Conservation (phyloP, 306 rosid species). For the Leucaena leucocephala region DNA sequence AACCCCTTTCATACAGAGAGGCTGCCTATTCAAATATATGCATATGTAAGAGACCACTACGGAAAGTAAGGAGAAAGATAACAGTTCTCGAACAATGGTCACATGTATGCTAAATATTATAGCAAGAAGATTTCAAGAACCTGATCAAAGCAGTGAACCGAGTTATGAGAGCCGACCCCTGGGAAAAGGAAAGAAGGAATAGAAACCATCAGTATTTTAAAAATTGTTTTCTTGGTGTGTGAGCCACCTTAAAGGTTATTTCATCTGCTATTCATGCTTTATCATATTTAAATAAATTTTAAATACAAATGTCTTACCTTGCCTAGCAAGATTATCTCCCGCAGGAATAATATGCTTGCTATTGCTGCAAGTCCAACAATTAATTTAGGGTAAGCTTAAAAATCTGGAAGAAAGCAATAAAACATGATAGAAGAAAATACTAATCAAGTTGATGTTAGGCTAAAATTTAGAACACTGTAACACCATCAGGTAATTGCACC, state of each 20-base stretch:
- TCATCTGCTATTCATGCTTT: neutral
- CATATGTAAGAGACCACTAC: slow-evolving; percentile 1
- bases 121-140: slow-evolving; percentile 45
- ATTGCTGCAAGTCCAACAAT: slow-evolving; percentile 64
- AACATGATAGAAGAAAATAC: slow-evolving; percentile 9
- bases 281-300: neutral
- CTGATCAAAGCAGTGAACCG: slow-evolving; percentile 70
- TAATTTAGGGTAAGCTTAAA: slow-evolving; percentile 29
- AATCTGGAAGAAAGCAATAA: slow-evolving; percentile 5
- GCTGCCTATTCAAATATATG: neutral
- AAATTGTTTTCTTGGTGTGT: slow-evolving; percentile 23
- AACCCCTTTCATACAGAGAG: neutral
- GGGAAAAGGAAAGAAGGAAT: slow-evolving; percentile 44
- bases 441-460: neutral
- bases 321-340: slow-evolving; percentile 52
- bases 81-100: slow-evolving; percentile 12
- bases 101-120: slow-evolving; percentile 9
- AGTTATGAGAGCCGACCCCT: slow-evolving; percentile 60
- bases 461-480: slow-evolving; percentile 11
- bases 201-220: slow-evolving; percentile 36
- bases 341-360: slow-evolving; percentile 65
- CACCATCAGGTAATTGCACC: neutral
- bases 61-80: slow-evolving; percentile 1
- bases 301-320: slow-evolving; percentile 56
- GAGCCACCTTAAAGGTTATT: neutral